A percentile compares a stretch with the other conserved stretches of the same genome.
phyloP scores from a whole-genome alignment of 345 rosid genomes.

The Jatropha curcas region DNA sequence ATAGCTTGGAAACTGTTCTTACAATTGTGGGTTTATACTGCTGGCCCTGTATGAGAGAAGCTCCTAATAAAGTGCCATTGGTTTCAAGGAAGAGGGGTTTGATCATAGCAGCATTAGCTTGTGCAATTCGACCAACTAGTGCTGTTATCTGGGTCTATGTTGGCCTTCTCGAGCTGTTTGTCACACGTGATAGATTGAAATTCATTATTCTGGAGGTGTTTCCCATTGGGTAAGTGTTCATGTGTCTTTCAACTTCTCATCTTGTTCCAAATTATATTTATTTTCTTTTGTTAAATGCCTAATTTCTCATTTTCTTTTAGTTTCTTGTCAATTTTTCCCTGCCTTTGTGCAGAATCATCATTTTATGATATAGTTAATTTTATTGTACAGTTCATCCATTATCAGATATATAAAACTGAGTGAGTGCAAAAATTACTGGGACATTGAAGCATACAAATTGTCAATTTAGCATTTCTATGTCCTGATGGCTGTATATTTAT shows the following conservation, averaged over 20 bases:
- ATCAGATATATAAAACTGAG: not conserved
- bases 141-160: conserved; percentile 84
- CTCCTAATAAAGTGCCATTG: conserved; percentile 40
- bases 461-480: not conserved
- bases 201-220: conserved; percentile 63
- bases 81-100: conserved; percentile 72
- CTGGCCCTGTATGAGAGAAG: conserved; percentile 79
- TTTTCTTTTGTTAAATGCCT: not conserved
- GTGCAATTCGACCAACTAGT: conserved; percentile 90
- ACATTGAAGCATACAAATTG: not conserved
- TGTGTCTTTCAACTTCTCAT: not conserved
- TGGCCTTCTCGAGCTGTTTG: conserved; percentile 72
- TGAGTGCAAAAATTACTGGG: not conserved
- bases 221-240: conserved; percentile 72
- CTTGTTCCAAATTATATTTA: not conserved
- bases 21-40: conserved; percentile 75
- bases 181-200: conserved; percentile 49
- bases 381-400: not conserved
- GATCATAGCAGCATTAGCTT: conserved; percentile 74
- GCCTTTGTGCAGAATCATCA: not conserved
- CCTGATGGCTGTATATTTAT: not conserved
- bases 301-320: not conserved
- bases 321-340: not conserved
- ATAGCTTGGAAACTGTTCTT: conserved; percentile 88
- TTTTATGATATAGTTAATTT: not conserved